phyloP scores from a whole-genome alignment of 805 yeast genomes.

The Clavispora carvajalis region DNA sequence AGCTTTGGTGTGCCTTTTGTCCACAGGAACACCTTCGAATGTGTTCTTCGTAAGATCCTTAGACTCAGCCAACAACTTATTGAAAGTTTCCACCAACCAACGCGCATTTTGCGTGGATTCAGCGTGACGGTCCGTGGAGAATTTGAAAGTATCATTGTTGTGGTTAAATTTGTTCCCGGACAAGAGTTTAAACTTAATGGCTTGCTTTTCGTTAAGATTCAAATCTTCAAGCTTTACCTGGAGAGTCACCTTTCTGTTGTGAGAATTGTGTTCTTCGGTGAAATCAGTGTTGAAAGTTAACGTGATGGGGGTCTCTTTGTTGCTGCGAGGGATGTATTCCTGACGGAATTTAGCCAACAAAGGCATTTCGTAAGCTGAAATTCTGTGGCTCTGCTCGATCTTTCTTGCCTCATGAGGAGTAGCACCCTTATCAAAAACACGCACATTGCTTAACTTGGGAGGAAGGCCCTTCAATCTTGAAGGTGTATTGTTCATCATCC shows the following conservation, averaged over 20 bases:
- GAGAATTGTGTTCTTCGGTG: constrained; percentile 67
- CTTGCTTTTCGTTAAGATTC: constrained; percentile 44
- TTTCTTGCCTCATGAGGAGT: constrained; percentile 53
- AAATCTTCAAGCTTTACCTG: constrained; percentile 50
- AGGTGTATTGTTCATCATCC: constrained; percentile 38
- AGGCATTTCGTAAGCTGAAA: constrained; percentile 92
- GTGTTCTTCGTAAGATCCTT: constrained; percentile 53
- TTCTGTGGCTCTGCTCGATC: constrained; percentile 68
- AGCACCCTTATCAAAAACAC: constrained; percentile 31
- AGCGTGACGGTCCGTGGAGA: constrained; percentile 59
- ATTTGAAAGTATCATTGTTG: constrained; percentile 51
- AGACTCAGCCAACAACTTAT: constrained; percentile 57
- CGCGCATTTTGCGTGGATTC: constrained; percentile 86
- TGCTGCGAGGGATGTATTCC: constrained; percentile 49
- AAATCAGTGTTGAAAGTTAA: constrained; percentile 66
- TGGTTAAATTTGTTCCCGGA: constrained; percentile 75
- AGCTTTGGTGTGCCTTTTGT: constrained; percentile 60
- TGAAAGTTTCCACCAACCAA: constrained; percentile 59
- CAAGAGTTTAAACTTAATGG: constrained; percentile 72
- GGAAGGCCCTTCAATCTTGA: constrained; percentile 32
- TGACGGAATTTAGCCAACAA: constrained; percentile 70
- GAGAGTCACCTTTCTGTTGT: constrained; percentile 62
- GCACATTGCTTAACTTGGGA: constrained; percentile 30
- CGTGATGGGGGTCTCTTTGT: constrained; percentile 46
- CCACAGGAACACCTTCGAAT: constrained; percentile 79